Evolutionary conservation across 192 early-diverging fungal species (phyloP), one percentile per base, ranked within the genome.

Genomic region (Piromyces sp.): DNA sequence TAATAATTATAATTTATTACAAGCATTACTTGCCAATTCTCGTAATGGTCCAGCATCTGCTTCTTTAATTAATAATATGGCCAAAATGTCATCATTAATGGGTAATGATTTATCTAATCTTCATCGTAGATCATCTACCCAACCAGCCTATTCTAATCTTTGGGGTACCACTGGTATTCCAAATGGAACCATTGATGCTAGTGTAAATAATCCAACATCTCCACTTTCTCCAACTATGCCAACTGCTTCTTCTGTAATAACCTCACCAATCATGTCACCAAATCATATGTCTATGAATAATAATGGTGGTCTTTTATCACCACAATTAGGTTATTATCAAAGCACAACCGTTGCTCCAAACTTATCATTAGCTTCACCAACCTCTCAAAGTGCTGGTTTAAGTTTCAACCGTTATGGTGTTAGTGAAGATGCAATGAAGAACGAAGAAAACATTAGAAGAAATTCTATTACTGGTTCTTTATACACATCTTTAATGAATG

Each of bases 121-220:
- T 51, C 91, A 92, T 84, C 86, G 91, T 79, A 87, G 91, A 58
- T 85, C 88, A 38, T 88, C 90, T 0, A 89, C 91, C 7, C 87
- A 88, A 81, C 87, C 90, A 17, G 80, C 85, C 22, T 86, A 84
- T 79, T 83, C 84, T 79, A 82, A 80, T 28, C 58, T 36, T 79
- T n/a, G 80, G 82, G 33, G 29, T 58, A 36, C 30, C 37, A 40
- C 80, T 86, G 6, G 82, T 84, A 36, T 29, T 80, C 33, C 78
- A 81, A 31, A 68, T 81, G 78, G 81, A 51, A 36, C 51, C 79
- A 38, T 79, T 42, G 38, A 81, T 28, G 26, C 28, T 15, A 40
- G 68, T 22, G 29, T 79, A 11, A 84, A 79, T 78, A 80, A 80
- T 30, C 83, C 86, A 15, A 86, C 88, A 19, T 68, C 51, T 0